Evolutionary conservation across 768 basidiomycete genomes (phyloP), one percentile per base, ranked within the genome.

Genomic region (Calocybe indica): DNA sequence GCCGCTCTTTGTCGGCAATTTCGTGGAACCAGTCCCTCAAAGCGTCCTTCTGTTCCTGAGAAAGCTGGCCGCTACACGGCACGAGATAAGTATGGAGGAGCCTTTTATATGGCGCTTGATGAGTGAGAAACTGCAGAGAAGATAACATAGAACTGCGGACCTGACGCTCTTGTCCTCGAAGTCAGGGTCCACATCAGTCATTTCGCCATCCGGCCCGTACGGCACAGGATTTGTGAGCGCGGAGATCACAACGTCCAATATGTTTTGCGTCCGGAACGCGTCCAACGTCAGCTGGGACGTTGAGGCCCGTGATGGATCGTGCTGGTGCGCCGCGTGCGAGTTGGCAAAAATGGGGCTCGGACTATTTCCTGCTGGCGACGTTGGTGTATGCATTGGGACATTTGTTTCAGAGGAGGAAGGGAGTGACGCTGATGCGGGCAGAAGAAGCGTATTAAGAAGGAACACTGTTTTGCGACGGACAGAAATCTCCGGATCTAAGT

Each of bases 381-480:
- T 59, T 30, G 61, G 55, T 6, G 54, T 46, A 15, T 65, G 55
- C 1, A 60, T 45, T 34, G 61, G 60, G 37, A 60, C 39, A 39
- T 37, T 52, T 2, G 55, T 40, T 10, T 56, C 34, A 32, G 57
- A 47, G 5, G 61, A 52, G 12, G 58, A 43, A 8, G 62, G 31
- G 7, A 62, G 49, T 5, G 62, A 30, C 31, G 58, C 50, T 11
- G 56, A 53, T 11, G 58, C 66, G 2, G 85, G 85, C 0, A 76
- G 68, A 41, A 92, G 75, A 45, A 93, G 78, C 0, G 79, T 67
- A 58, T 80, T 82, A 34, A 94, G 71, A 12, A 94, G 76, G 67
- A 92, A 93, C 3, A 79, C 75, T 0, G 78, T 72, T 61, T 94
- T 94, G 46, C 90, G 76, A 13, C 92, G 83, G 45, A 93, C 79